These are phyloP conservation scores for Dipteronia dyeriana DNA, from an alignment of 345 rosid genomes.

Conservation along the genomic window DNA sequence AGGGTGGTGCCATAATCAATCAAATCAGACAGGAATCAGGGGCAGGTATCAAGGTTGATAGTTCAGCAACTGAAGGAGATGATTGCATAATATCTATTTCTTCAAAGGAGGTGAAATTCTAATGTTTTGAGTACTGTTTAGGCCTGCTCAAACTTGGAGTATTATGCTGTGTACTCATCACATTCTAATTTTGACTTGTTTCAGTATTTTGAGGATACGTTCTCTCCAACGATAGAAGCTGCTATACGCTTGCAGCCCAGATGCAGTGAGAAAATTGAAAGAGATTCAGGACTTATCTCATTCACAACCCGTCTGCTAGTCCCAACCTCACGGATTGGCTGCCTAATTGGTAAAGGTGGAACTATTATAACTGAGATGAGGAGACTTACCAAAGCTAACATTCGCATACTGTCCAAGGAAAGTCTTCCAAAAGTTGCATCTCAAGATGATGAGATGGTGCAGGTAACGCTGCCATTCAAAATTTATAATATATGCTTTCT, in stretches of 20 bases:
- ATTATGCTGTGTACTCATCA: slow-evolving; percentile 3
- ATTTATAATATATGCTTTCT: slow-evolving; percentile 16
- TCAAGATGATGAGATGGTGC: slow-evolving; percentile 96
- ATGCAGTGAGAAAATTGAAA: slow-evolving; percentile 89
- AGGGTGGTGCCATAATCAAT: slow-evolving; percentile 87
- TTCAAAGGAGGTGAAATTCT: slow-evolving; percentile 74
- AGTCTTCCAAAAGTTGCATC: slow-evolving; percentile 87
- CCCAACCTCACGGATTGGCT: slow-evolving; percentile 90
- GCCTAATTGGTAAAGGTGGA: slow-evolving; percentile 96
- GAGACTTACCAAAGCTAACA: slow-evolving; percentile 83
- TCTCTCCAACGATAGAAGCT: slow-evolving; percentile 89
- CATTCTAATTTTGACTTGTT: slow-evolving; percentile 15
- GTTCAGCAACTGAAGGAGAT: slow-evolving; percentile 78
- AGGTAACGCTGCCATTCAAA: slow-evolving; percentile 47
- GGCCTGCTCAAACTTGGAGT: background rate
- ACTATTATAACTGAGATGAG: slow-evolving; percentile 90
- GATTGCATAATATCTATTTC: slow-evolving; percentile 86
- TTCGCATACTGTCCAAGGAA: slow-evolving; percentile 86
- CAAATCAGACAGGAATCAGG: slow-evolving; percentile 92
- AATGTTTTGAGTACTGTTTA: background rate
- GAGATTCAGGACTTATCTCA: slow-evolving; percentile 93
- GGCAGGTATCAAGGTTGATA: slow-evolving; percentile 88
- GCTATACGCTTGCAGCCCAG: slow-evolving; percentile 85
- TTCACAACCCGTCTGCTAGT: slow-evolving; percentile 90
- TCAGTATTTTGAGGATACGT: slow-evolving; percentile 81